These are phyloP conservation scores for Sphaerobolus stellatus DNA, from an alignment of 1,284 basidiomycete genomes.

Conservation along the genomic window DNA sequence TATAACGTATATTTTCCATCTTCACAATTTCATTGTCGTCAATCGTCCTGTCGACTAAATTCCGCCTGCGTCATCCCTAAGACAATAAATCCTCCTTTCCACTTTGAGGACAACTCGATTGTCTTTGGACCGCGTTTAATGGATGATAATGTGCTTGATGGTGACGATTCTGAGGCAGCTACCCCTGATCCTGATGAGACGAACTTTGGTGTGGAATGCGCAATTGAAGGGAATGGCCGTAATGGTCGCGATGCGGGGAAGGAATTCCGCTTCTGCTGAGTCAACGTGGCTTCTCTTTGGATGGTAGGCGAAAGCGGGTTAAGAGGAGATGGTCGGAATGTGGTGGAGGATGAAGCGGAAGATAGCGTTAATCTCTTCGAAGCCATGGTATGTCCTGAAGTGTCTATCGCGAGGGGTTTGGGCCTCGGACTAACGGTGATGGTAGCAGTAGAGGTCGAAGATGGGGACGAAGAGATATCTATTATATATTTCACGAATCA, in stretches of 20 bases:
- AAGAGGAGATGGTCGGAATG: slow-evolving; percentile 15
- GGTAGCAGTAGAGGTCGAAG: not conserved
- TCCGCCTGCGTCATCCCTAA: slow-evolving; percentile 79
- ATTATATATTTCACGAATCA: too few species aligned
- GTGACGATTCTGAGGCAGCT: not conserved
- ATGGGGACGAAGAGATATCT: too few species aligned
- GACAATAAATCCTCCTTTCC: slow-evolving; percentile 59
- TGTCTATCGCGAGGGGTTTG: not conserved
- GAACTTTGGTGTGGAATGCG: slow-evolving; percentile 28
- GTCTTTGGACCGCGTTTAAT: slow-evolving; percentile 4
- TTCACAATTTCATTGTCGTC: too few species aligned
- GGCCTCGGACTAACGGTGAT: not conserved
- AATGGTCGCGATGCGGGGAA: slow-evolving; percentile 72
- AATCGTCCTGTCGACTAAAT: slow-evolving; percentile 72
- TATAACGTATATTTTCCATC: too few species aligned
- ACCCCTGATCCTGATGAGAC: not conserved
- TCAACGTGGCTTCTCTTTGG: slow-evolving; percentile 20
- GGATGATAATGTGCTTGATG: not conserved
- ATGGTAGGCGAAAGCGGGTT: not conserved
- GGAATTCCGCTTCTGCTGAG: slow-evolving; percentile 40
- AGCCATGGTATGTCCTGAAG: not conserved
- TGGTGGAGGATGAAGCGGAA: slow-evolving; percentile 16
- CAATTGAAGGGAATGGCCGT: slow-evolving; percentile 69
- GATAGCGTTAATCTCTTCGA: slow-evolving; percentile 8
- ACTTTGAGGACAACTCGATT: slow-evolving; percentile 72